These are phyloP conservation scores for Buxus sempervirens DNA, from an alignment of 164 flowering plant species.

Conservation along the genomic window DNA sequence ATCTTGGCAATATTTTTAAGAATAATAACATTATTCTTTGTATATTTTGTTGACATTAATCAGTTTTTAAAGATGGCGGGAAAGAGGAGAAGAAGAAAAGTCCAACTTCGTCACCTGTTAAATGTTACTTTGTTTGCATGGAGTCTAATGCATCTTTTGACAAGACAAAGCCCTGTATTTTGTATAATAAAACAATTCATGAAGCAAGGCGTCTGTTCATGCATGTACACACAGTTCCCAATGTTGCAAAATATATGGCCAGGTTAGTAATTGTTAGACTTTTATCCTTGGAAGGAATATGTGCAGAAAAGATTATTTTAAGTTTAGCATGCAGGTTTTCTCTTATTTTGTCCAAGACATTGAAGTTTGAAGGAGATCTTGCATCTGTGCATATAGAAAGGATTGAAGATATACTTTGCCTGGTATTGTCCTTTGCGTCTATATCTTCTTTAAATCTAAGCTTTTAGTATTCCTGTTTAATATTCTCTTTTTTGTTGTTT, in stretches of 20 bases:
- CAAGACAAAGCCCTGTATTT: slow-evolving; percentile 18
- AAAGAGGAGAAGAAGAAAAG: slow-evolving; percentile 62
- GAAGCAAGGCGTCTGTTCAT: slow-evolving; percentile 70
- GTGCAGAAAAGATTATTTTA: neutral
- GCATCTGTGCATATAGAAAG: slow-evolving; percentile 32
- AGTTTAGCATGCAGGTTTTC: slow-evolving; percentile 58
- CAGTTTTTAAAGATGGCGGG: slow-evolving; percentile 91
- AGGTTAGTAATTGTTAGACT: slow-evolving; percentile 40
- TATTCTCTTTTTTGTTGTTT: neutral
- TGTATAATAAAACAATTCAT: slow-evolving; percentile 32
- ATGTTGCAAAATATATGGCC: slow-evolving; percentile 61
- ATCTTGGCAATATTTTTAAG: neutral
- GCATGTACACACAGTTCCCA: slow-evolving; percentile 62
- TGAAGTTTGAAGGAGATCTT: slow-evolving; percentile 52
- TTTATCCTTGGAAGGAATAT: neutral
- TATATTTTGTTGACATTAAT: slow-evolving; percentile 10
- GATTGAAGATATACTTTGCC: slow-evolving; percentile 56
- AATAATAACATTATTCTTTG: neutral
- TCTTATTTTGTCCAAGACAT: slow-evolving; percentile 75
- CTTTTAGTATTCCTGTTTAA: neutral
- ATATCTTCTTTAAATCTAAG: neutral
- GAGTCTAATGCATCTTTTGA: slow-evolving; percentile 37
- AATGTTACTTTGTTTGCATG: slow-evolving; percentile 61
- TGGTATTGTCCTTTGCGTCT: slow-evolving; percentile 30
- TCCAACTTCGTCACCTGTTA: slow-evolving; percentile 50